Evolutionary conservation across 108 stramenopile genomes (phyloP), one percentile per base, ranked within the genome.

Genomic region (Asterionellopsis glacialis): DNA sequence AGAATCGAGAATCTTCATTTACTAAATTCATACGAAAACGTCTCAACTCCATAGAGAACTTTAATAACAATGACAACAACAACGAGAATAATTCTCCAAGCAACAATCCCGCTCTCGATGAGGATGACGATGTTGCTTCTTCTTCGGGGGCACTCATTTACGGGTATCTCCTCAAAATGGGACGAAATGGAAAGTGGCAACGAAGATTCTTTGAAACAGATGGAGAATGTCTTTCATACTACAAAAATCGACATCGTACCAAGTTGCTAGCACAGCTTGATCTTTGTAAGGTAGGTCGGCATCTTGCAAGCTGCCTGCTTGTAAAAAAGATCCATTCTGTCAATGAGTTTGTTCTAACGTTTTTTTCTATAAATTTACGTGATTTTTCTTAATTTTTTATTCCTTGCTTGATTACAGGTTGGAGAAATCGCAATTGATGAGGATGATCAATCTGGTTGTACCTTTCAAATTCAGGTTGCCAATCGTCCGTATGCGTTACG

Each of bases 171-270:
- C 91, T 96, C 63, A 98, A 98, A 65, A 76, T 91, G 54, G 93
- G 95, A 41, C 72, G 96, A 55, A 95, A 96, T 74, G 95, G 95
- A 51, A 90, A 94, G 61, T 98, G 97, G 97, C 97, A 98, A 61
- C 90, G 85, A 58, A 79, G 97, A 21, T 98, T 91, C 85, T 98
- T 98, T 67, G 97, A 98, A 72, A 95, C 89, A 9, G 94, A 95
- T 59, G 97, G 96, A 16, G 86, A 92, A 68, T 84, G 88, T 62
- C 69, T 98, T 27, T 88, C 95, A n/a, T 98, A 98, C 70, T 98
- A 93, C 76, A 98, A 98, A 84, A 83, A 80, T 25, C 83, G 75
- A 49, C 95, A 96, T 69, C 80, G 91, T 67, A 80, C 80, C 13
- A 97, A 97, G 72, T 64, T 87, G 21, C 65, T 93, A 49, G 91